Evolutionary conservation across 2,329 filamentous ascomycete genomes (phyloP), one percentile per base, ranked within the genome.

Genomic region (Pseudogymnoascus sp.): DNA sequence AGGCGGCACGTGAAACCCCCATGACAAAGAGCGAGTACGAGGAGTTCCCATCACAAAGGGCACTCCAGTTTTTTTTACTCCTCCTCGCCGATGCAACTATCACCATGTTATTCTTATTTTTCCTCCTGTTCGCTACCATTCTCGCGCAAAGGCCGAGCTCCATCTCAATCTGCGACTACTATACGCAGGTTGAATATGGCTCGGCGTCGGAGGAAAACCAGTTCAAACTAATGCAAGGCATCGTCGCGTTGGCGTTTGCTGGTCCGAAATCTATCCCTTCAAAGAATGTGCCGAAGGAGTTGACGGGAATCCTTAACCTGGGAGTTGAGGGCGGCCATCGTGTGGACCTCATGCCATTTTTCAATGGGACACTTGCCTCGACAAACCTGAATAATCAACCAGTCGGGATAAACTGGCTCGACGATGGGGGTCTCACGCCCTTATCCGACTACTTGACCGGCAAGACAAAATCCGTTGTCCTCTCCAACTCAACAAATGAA

Each of bases 161-260:
- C 69, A 71, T 62, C 23, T 68, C 69, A 35, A 69, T 73, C n/a
- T 73, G 71, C 61, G 72, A 73, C 61, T 73, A 70, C 59, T 73
- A 73, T 58, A 68, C 72, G 1, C 61, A 65, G 4, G 39, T 63
- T 12, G 55, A 52, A 2, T 73, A 67, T 61, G 70, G 70, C 5
- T 63, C 62, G 14, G 72, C 66, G 55, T 69, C 67, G 29, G 67
- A 55, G 4, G 66, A 65, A 1, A 71, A 69, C 7, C 72, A 73
- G 39, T 60, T 67, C 23, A 66, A 62, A 33, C 64, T 73, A 38
- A 69, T 73, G 61, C 65, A 72, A 59, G 64, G 66, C 37, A 72
- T 73, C 43, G 65, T 73, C 31, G 65, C 71, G 2, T 65, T 70
- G 19, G 72, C 72, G 1, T 73, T 71, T 41, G 71, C 65, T 19